Percentiles rank a stretch among this genome's conserved stretches.
phyloP scores from a whole-genome alignment of 2,329 filamentous ascomycete species.

The Coniochaeta sp. region DNA sequence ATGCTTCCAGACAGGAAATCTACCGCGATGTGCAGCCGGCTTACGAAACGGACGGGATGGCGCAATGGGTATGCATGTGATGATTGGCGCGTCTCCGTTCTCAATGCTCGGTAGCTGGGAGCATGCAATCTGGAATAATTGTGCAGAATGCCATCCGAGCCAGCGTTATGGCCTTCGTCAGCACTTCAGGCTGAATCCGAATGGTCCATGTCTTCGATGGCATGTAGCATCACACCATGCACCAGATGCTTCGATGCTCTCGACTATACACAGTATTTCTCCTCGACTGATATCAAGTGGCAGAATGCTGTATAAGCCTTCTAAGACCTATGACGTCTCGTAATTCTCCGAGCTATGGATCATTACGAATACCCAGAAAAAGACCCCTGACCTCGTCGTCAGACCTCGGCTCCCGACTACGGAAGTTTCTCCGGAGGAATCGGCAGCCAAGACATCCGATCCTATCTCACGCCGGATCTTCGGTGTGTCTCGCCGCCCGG shows the following conservation, averaged over 20 bases:
- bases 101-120: constrained; percentile 1
- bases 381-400: background rate
- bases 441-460: background rate
- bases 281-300: background rate
- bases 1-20: background rate
- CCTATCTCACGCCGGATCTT: background rate
- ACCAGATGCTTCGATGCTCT: background rate
- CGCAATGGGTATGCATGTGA: background rate
- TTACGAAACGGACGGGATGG: too few species aligned
- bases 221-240: background rate
- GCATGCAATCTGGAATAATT: background rate
- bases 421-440: background rate
- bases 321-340: background rate
- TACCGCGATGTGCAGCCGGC: background rate
- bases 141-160: background rate
- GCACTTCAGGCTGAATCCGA: background rate
- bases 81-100: background rate
- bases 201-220: background rate
- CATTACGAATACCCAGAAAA: background rate
- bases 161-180: background rate
- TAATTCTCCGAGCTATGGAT: background rate
- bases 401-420: background rate
- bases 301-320: background rate
- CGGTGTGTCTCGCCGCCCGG: background rate
- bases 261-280: background rate